Evolutionary conservation across 495 filamentous ascomycete species (phyloP), one percentile per base, ranked within the genome.

Genomic region (Penicillium parvum): DNA sequence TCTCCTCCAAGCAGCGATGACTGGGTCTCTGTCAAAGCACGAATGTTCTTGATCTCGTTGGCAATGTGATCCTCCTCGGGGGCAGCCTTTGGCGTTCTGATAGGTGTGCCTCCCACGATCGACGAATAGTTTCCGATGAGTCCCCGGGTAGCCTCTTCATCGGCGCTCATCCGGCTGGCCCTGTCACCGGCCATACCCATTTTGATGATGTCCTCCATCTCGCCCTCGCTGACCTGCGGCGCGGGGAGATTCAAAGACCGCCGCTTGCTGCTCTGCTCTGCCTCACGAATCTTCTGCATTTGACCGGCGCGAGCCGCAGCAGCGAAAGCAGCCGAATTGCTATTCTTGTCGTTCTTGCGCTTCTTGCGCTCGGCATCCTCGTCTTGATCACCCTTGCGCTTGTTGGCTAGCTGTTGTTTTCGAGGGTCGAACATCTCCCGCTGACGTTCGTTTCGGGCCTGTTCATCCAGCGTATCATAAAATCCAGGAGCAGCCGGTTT

Each of bases 201-300:
- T 65, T 98, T 98, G 32, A 98, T 90, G 58, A 98, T 96, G 56
- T 95, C 90, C 59, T 98, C 92, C 50, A 98, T 76, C 64, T 98
- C 92, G 22, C 80, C 73, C 50, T 97, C 92, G 58, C 84, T 81
- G 41, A 98, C 90, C 67, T 98, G 92, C 14, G 92, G 92, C 4
- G 83, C 71, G 7, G 92, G 92, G 26, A 98, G 71, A 25, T 81
- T 78, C 32, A 98, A 73, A 12, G 81, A 65, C 40, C 88, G 76
- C 38, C 92, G 79, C 64, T 95, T 97, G 72, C 85, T 95, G 62
- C 88, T 91, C 59, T 95, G 92, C 60, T 98, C 92, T 10, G 92
- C 94, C 63, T 98, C 91, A 23, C 94, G 79, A 25, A 98, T 86
- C 61, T 85, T 95, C 53, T 97, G 94, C 81, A 95, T 84, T 56